Base-by-base conservation (phyloP, 192 early-diverging fungal species). In the Entomortierella lignicola region DNA sequence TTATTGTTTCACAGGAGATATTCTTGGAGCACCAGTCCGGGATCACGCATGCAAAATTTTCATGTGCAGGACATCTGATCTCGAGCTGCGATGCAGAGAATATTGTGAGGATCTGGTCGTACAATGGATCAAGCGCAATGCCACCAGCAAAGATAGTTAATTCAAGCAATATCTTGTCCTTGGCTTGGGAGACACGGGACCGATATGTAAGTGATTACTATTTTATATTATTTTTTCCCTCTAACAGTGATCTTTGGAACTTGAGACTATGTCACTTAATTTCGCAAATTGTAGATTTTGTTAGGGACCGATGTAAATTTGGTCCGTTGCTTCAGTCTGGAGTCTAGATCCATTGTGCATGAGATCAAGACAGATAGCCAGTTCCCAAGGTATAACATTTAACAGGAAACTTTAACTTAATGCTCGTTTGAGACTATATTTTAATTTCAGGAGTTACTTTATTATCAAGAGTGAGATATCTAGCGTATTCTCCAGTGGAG, bases 61-160 rank as follows among this genome's bases (percentile, higher is more conserved):
- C 89, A 6, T 82, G 64, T 27, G 81, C 86, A 48, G 89, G 89
- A 0, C 83, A 77, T 23, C 61, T 87, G 37, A 90, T 90, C 43
- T 85, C 86, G 21, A 90, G 89, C 51, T 89, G 87, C 64, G 89
- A 90, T 73, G 81, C 84, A 42, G 89, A 90, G 55, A 88, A 87
- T 53, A 84, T 88, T 68, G 81, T 89, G 31, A 69, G 85, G 83
- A 60, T 79, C 18, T 79, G 75, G 75, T 34, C 75, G n/a, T 79
- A 79, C 27, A 70, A 79, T 39, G 75, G 75, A 2, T 79, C 75
- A 23, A 79, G 75, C 25, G 43, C 75, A 12, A 69, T 79, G 67
- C 42, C 63, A 2, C 75, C 75, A 4, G 68, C 75, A 32, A 79
- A 79, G 63, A 79, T 79, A 29, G 30, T 60, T 3, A 79, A 70